These are phyloP conservation scores for Chlorella sp. DNA, from an alignment of 139 green algal genomes.

Conservation along the genomic window DNA sequence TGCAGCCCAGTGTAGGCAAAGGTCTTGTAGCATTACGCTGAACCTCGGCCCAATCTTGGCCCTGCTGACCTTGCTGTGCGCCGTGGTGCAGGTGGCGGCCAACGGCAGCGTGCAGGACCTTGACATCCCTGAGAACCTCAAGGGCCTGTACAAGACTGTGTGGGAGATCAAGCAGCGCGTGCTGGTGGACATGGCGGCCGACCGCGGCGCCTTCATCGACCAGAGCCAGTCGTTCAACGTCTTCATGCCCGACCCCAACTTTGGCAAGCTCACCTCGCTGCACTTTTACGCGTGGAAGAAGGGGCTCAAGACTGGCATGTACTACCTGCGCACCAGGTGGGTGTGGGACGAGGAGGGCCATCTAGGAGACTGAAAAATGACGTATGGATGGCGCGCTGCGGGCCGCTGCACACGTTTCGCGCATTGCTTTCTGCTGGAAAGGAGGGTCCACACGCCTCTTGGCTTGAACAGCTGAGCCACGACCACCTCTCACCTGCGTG, in stretches of 20 bases:
- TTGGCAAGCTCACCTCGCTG: constrained; percentile 97
- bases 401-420: too few relatives aligned
- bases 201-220: constrained; percentile 97
- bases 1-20: too few relatives aligned
- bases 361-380: too few relatives aligned
- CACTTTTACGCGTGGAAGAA: constrained; percentile 98
- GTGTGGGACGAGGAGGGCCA: neutral
- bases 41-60: too few relatives aligned
- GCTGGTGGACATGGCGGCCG: constrained; percentile 98
- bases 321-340: constrained; percentile 90
- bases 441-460: too few relatives aligned
- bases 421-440: too few relatives aligned
- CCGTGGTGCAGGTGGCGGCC: constrained; percentile 29
- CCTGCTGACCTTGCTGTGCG: too few relatives aligned
- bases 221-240: constrained; percentile 95
- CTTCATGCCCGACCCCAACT: constrained; percentile 98
- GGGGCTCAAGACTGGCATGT: constrained; percentile 97
- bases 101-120: constrained; percentile 55
- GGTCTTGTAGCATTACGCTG: too few relatives aligned
- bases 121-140: constrained; percentile 86
- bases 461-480: too few relatives aligned
- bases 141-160: constrained; percentile 98
- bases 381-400: too few relatives aligned
- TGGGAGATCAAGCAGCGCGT: constrained; percentile 98
- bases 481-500: too few relatives aligned